These are phyloP conservation scores for Orbilia blumenaviensis DNA, from an alignment of 2,329 filamentous ascomycete species.

Conservation along the genomic window DNA sequence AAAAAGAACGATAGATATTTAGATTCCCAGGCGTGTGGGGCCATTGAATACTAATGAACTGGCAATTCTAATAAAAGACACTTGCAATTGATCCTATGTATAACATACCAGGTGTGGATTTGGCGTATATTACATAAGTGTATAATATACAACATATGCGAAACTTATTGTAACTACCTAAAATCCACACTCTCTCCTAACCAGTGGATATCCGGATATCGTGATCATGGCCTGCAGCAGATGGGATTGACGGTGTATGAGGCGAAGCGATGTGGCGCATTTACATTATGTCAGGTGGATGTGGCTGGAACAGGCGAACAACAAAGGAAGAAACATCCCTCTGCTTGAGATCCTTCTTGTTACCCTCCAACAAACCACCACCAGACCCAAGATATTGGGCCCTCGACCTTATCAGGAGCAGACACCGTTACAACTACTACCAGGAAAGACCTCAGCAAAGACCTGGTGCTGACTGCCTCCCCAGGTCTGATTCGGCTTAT, in stretches of 20 bases:
- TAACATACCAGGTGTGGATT: too few species aligned
- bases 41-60: neutral
- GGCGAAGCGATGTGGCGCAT: neutral
- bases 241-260: too few species aligned
- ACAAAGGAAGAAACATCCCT: neutral
- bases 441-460: neutral
- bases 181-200: too few species aligned
- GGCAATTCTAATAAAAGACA: neutral
- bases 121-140: too few species aligned
- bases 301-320: neutral
- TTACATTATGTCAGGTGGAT: neutral
- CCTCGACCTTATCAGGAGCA: neutral
- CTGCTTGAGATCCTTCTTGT: neutral
- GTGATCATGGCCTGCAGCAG: too few species aligned
- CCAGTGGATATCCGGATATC: too few species aligned
- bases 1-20: slow-evolving; percentile 25
- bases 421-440: too few species aligned
- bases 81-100: too few species aligned
- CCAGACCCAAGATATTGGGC: neutral
- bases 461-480: neutral
- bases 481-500: neutral
- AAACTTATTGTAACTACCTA: too few species aligned
- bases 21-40: slow-evolving; percentile 15
- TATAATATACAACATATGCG: too few species aligned
- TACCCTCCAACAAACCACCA: neutral